phyloP scores from a whole-genome alignment of 2,329 filamentous ascomycete species.

The Talaromyces sp. region DNA sequence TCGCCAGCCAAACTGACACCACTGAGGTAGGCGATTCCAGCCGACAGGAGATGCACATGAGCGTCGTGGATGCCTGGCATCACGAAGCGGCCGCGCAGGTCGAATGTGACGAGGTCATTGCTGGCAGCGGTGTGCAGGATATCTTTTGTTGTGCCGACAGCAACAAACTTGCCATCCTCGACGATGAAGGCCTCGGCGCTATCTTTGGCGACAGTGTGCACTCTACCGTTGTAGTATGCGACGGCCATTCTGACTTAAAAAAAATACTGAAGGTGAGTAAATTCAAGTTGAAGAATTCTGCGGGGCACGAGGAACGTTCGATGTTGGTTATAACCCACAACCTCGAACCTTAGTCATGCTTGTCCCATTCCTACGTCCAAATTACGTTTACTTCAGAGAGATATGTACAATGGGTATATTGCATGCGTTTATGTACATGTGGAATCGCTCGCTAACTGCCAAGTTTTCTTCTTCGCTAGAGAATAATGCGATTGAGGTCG shows the following conservation, averaged over 20 bases:
- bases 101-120: constrained; percentile 17
- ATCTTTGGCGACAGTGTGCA: constrained; percentile 24
- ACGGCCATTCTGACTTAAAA: constrained; percentile 1
- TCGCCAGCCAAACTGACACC: constrained; percentile 24
- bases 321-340: too few species aligned
- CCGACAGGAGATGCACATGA: constrained; percentile 28
- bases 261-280: background rate
- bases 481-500: too few species aligned
- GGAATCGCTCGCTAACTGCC: background rate
- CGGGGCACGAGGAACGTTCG: too few species aligned
- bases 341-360: too few species aligned
- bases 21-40: constrained; percentile 23
- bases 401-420: background rate
- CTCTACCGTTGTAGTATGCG: constrained; percentile 23
- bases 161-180: constrained; percentile 21
- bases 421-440: background rate
- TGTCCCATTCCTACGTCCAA: too few species aligned
- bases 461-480: too few species aligned
- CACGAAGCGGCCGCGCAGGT: constrained; percentile 25
- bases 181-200: constrained; percentile 28
- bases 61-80: constrained; percentile 37
- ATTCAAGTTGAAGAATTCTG: too few species aligned
- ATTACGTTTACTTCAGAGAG: too few species aligned
- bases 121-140: constrained; percentile 16
- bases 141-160: constrained; percentile 22